phyloP scores from a whole-genome alignment of 805 yeast species.

The Ogataea haglerorum region DNA sequence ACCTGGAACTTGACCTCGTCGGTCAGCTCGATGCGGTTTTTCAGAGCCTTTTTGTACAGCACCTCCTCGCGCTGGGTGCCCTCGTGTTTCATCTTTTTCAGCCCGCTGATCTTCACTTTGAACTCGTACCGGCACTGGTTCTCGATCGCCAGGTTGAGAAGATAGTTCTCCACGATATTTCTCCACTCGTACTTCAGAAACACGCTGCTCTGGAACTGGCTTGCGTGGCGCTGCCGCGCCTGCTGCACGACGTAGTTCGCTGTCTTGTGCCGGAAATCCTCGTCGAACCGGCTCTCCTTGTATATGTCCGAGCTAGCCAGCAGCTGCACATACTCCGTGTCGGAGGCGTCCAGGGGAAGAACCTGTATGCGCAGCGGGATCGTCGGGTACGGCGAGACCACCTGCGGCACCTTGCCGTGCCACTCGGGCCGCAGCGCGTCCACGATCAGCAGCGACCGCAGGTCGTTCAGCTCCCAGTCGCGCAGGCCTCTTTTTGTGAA shows the following conservation, averaged over 20 bases:
- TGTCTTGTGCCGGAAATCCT: slow-evolving; percentile 50
- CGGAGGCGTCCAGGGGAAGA: slow-evolving; percentile 52
- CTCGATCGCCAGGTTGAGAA: slow-evolving; percentile 63
- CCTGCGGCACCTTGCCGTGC: slow-evolving; percentile 48
- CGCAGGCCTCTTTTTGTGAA: slow-evolving; percentile 60
- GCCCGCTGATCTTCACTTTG: slow-evolving; percentile 46
- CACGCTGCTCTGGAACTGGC: slow-evolving; percentile 24
- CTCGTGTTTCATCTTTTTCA: slow-evolving; percentile 37
- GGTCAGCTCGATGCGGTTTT: slow-evolving; percentile 34
- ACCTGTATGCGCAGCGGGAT: slow-evolving; percentile 44
- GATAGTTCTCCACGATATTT: slow-evolving; percentile 66
- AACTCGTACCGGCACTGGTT: slow-evolving; percentile 69
- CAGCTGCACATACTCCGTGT: slow-evolving; percentile 44
- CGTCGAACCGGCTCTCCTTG: slow-evolving; percentile 56
- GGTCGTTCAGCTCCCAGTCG: slow-evolving; percentile 71
- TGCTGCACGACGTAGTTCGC: slow-evolving; percentile 60
- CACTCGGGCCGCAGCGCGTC: slow-evolving; percentile 51
- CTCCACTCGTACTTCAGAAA: slow-evolving; percentile 56
- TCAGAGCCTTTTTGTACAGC: slow-evolving; percentile 27
- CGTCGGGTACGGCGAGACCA: slow-evolving; percentile 31
- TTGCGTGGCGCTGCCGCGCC: slow-evolving; percentile 49
- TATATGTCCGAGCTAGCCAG: slow-evolving; percentile 62
- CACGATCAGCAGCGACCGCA: slow-evolving; percentile 59
- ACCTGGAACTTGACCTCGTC: slow-evolving; percentile 55
- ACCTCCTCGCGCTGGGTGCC: slow-evolving; percentile 10